Conservation (phyloP, 768 basidiomycete species). For the Tulasnella sp. region DNA sequence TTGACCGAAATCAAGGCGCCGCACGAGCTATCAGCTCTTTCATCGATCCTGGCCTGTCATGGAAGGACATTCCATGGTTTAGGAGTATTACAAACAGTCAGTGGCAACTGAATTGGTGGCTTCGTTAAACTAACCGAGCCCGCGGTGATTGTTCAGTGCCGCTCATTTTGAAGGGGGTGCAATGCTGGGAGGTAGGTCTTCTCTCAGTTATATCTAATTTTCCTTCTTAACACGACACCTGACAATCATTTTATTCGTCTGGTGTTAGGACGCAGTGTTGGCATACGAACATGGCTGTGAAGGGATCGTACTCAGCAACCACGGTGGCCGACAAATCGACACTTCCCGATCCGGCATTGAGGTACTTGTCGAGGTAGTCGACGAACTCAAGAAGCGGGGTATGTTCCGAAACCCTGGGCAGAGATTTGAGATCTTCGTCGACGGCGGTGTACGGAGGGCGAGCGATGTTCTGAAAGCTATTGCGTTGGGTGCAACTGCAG, state of each 20-base stretch:
- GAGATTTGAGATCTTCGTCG: constrained; percentile 78
- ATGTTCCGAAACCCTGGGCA: constrained; percentile 43
- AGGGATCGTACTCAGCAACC: constrained; percentile 79
- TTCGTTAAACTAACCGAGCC: constrained; percentile 7
- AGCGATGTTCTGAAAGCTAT: constrained; percentile 84
- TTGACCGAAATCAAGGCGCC: constrained; percentile 83
- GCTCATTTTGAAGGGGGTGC: constrained; percentile 80
- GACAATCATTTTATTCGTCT: too few relatives aligned
- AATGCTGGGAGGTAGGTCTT: constrained; percentile 58
- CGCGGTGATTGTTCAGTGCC: constrained; percentile 51
- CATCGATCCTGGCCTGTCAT: constrained; percentile 83
- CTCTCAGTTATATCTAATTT: not conserved
- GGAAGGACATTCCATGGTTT: constrained; percentile 73
- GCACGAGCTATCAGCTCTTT: constrained; percentile 93
- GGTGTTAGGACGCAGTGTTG: constrained; percentile 62
- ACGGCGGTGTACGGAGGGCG: constrained; percentile 90
- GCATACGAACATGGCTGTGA: constrained; percentile 68
- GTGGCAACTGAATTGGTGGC: constrained; percentile 10
- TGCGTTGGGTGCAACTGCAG: constrained; percentile 82
- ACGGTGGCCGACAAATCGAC: constrained; percentile 70
- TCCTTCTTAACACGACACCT: too few relatives aligned
- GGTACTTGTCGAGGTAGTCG: constrained; percentile 77
- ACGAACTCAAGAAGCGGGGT: constrained; percentile 53
- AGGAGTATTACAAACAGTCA: constrained; percentile 61
- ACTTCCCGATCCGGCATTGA: constrained; percentile 83